A percentile compares a stretch with the other conserved stretches of the same genome.
Conservation (phyloP, 148 eudicot genomes). For the Camellia japonica region DNA sequence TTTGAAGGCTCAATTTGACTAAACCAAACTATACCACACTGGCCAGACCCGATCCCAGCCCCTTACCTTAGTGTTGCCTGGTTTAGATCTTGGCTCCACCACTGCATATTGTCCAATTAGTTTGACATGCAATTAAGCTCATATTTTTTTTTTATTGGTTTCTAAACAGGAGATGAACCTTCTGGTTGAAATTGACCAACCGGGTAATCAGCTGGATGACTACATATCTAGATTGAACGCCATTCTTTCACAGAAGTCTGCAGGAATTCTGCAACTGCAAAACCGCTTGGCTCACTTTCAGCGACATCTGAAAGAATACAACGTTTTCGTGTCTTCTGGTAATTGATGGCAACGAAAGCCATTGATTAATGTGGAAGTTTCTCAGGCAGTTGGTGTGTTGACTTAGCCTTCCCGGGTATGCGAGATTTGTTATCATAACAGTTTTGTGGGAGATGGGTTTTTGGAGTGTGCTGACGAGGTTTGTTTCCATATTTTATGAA, state of each 20-base stretch:
- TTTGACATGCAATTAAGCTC: background rate
- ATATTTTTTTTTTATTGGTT: background rate
- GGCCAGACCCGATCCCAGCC: no score
- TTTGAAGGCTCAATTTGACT: no score
- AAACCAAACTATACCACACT: no score
- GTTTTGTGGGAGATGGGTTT: background rate
- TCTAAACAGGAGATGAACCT: conserved; percentile 64
- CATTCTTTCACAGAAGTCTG: conserved; percentile 69
- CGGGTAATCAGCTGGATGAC: conserved; percentile 68
- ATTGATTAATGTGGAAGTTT: background rate
- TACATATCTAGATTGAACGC: conserved; percentile 52
- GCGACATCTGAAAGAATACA: conserved; percentile 50
- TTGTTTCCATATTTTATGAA: background rate
- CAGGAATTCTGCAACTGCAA: conserved; percentile 57
- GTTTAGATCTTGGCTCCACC: no score
- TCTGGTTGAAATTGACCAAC: conserved; percentile 59
- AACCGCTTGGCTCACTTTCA: conserved; percentile 56
- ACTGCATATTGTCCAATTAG: no score
- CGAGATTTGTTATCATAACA: background rate
- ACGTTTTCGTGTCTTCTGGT: conserved; percentile 51
- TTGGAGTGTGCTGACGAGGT: background rate
- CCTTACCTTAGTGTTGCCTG: no score
- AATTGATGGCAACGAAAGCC: conserved; percentile 18
- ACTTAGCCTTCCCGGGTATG: background rate
- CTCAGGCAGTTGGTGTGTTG: background rate